Evolutionary conservation across 495 filamentous ascomycete species (phyloP).

Genomic region (Tuber umbilicatum): DNA sequence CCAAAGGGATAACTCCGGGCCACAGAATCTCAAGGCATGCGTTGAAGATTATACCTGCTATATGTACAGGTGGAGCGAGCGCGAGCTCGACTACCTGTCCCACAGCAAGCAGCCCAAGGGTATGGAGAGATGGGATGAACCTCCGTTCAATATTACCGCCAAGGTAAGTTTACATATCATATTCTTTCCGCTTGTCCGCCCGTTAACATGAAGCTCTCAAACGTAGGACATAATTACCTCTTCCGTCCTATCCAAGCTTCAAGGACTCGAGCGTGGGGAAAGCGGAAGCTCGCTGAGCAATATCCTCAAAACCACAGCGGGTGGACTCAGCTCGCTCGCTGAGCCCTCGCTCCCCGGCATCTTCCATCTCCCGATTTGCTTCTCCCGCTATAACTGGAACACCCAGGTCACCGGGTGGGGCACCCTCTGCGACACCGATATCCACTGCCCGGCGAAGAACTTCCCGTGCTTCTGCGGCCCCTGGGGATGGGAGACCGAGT

Average conservation of each 20-base stretch:
- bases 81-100: constrained; percentile 18
- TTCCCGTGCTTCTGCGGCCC: constrained; percentile 29
- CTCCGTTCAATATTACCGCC: constrained; percentile 21
- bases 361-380: constrained; percentile 30
- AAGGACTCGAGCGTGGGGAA: background rate
- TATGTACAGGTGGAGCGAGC: constrained; percentile 38
- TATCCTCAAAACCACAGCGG: background rate
- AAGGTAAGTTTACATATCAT: constrained; percentile 1
- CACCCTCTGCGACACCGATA: constrained; percentile 21
- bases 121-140: constrained; percentile 24
- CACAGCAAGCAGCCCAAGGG: constrained; percentile 20
- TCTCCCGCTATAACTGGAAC: constrained; percentile 31
- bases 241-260: constrained; percentile 12
- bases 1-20: constrained; percentile 28
- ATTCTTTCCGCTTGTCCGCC: background rate
- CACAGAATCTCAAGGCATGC: constrained; percentile 38
- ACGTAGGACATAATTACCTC: constrained; percentile 27
- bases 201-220: background rate
- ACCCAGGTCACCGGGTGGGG: constrained; percentile 22
- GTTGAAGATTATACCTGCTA: constrained; percentile 31
- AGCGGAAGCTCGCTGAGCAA: background rate
- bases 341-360: constrained; percentile 4
- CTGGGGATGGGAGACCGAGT: constrained; percentile 21
- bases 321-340: constrained; percentile 8
- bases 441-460: constrained; percentile 31